These are phyloP conservation scores for Sphaerulina musiva DNA, from an alignment of 2,329 filamentous ascomycete species.

Conservation along the genomic window DNA sequence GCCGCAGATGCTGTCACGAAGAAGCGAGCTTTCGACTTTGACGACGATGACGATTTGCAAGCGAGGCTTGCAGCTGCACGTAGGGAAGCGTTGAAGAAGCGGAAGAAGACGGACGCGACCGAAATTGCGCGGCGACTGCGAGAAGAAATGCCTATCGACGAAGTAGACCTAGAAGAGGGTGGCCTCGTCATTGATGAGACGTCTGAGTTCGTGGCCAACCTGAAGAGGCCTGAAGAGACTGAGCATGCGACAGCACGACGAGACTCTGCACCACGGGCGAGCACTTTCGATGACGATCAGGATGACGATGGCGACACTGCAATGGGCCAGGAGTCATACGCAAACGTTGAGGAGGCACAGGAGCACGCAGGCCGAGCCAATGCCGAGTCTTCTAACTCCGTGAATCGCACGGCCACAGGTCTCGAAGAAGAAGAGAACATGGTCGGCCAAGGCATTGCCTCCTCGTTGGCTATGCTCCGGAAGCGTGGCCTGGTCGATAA, in stretches of 20 bases:
- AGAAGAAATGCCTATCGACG: slow-evolving; percentile 60
- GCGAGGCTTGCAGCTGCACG: slow-evolving; percentile 77
- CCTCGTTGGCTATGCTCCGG: slow-evolving; percentile 72
- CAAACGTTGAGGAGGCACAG: slow-evolving; percentile 43
- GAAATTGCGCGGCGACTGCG: slow-evolving; percentile 76
- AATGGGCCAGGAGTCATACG: slow-evolving; percentile 30
- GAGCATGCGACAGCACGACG: slow-evolving; percentile 44
- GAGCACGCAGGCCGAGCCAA: slow-evolving; percentile 37
- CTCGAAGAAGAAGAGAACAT: slow-evolving; percentile 81
- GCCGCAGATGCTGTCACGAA: slow-evolving; percentile 37
- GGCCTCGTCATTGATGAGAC: slow-evolving; percentile 94
- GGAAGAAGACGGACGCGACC: slow-evolving; percentile 78
- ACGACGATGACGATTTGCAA: slow-evolving; percentile 76
- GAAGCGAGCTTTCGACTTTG: slow-evolving; percentile 60
- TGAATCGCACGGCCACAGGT: slow-evolving; percentile 58
- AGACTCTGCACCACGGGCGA: slow-evolving; percentile 27
- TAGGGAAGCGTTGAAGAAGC: slow-evolving; percentile 78
- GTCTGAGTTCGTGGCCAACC: slow-evolving; percentile 82
- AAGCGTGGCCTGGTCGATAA: slow-evolving; percentile 75
- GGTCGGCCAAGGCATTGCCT: slow-evolving; percentile 64
- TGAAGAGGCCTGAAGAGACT: slow-evolving; percentile 59
- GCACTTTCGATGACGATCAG: slow-evolving; percentile 36
- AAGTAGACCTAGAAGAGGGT: slow-evolving; percentile 47
- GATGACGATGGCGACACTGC: slow-evolving; percentile 42
- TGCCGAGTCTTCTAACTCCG: slow-evolving; percentile 39